These are phyloP conservation scores for Kazachstania viticola DNA, from an alignment of 805 yeast genomes.

Conservation along the genomic window DNA sequence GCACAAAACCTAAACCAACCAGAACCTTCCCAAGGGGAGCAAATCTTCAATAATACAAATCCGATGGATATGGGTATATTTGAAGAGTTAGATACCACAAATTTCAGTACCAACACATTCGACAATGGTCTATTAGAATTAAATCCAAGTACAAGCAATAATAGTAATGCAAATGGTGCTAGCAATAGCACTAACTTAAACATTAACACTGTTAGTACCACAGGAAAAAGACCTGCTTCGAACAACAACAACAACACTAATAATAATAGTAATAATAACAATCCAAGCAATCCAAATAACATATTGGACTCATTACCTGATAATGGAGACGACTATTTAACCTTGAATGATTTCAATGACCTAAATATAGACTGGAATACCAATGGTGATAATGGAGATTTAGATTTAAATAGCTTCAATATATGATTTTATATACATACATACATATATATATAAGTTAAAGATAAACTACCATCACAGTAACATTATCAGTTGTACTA, in stretches of 20 bases:
- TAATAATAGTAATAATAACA: conserved; percentile 1
- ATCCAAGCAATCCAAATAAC: background rate
- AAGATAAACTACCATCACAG: conserved; percentile 71
- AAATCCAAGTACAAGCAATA: background rate
- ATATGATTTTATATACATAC: conserved; percentile 4
- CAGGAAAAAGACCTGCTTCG: too few species aligned
- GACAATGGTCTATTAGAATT: too few species aligned
- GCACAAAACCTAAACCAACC: too few species aligned
- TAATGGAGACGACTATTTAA: conserved; percentile 23
- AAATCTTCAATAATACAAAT: conserved; percentile 14
- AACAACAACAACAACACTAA: conserved; percentile 3
- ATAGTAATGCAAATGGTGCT: conserved; percentile 1
- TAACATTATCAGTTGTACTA: conserved; percentile 81
- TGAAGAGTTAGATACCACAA: conserved; percentile 22
- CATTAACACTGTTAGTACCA: too few species aligned
- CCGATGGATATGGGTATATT: conserved; percentile 24
- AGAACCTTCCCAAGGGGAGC: too few species aligned
- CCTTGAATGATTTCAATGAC: conserved; percentile 27
- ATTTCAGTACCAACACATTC: conserved; percentile 8
- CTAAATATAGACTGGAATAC: conserved; percentile 26
- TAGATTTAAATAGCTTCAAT: conserved; percentile 20
- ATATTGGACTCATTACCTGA: conserved; percentile 8
- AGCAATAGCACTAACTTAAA: too few species aligned
- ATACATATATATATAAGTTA: conserved; percentile 4
- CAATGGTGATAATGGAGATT: conserved; percentile 19